These are phyloP conservation scores for Saxophila tyrrhenica DNA, from an alignment of 495 filamentous ascomycete genomes.

Conservation along the genomic window DNA sequence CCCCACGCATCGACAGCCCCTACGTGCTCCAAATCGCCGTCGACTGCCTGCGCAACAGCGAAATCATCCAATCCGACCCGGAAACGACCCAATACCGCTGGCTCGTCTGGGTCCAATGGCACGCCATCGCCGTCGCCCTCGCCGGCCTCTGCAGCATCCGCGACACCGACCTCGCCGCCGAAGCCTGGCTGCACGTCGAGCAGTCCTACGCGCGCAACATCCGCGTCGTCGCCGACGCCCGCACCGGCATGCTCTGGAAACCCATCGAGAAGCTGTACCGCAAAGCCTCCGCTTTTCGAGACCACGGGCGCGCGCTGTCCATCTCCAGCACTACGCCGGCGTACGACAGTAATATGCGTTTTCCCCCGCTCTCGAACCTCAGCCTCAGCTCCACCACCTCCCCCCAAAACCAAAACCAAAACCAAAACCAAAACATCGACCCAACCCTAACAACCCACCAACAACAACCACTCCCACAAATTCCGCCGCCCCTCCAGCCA, in stretches of 20 bases:
- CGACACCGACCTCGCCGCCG: conserved; percentile 10
- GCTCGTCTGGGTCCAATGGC: conserved; percentile 19
- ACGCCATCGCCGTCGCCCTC: conserved; percentile 13
- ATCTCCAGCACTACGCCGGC: neutral
- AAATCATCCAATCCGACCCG: conserved; percentile 5
- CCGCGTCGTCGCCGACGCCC: conserved; percentile 9
- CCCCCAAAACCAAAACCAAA: neutral
- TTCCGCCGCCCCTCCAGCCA: neutral
- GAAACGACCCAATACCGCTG: conserved; percentile 9
- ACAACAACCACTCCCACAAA: neutral
- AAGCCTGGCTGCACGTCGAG: conserved; percentile 14
- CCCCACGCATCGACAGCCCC: conserved; percentile 14
- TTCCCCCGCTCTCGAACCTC: neutral
- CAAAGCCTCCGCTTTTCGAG: conserved; percentile 13
- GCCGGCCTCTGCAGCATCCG: conserved; percentile 17
- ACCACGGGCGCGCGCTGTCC: conserved; percentile 4
- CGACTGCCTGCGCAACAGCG: conserved; percentile 3
- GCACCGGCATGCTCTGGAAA: conserved; percentile 18
- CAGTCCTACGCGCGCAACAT: conserved; percentile 4
- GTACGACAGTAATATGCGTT: neutral
- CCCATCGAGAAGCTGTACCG: conserved; percentile 20
- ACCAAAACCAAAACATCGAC: neutral
- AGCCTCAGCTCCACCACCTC: neutral
- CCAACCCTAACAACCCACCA: neutral
- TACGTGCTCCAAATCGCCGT: conserved; percentile 13